phyloP scores from a whole-genome alignment of 306 rosid species.

The Chamaecrista fasciculata region DNA sequence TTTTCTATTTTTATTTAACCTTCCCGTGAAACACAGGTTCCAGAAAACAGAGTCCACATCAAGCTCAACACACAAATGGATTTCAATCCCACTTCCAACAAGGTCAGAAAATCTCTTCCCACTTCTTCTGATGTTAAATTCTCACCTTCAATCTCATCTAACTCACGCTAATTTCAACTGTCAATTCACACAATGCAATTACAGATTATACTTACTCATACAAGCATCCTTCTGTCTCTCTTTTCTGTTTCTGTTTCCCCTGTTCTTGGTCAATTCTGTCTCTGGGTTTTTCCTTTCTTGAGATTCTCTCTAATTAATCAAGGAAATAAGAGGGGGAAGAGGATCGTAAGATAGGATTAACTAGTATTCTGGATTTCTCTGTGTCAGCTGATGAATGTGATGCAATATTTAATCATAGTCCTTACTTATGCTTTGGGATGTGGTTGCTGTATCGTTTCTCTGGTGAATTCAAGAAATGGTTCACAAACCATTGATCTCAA shows the following conservation, averaged over 20 bases:
- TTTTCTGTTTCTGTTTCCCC: not conserved
- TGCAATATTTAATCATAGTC: not conserved
- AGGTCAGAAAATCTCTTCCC: constrained; percentile 46
- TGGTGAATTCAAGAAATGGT: not conserved
- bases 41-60: not conserved
- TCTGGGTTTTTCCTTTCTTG: not conserved
- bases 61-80: constrained; percentile 42
- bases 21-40: constrained; percentile 22
- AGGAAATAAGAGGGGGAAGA: not conserved
- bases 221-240: not conserved
- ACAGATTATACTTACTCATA: not conserved
- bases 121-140: not conserved
- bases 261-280: not conserved
- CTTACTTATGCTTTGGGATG: not conserved
- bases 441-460: not conserved
- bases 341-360: not conserved
- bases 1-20: not conserved
- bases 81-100: constrained; percentile 50
- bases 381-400: constrained; percentile 7
- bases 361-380: not conserved
- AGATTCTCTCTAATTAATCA: not conserved
- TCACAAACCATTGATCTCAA: not conserved
- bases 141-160: not conserved
- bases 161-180: not conserved
- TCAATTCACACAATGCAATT: constrained; percentile 1